Evolutionary conservation across 164 flowering plant genomes (phyloP).

Genomic region (Stephania yunnanensis): DNA sequence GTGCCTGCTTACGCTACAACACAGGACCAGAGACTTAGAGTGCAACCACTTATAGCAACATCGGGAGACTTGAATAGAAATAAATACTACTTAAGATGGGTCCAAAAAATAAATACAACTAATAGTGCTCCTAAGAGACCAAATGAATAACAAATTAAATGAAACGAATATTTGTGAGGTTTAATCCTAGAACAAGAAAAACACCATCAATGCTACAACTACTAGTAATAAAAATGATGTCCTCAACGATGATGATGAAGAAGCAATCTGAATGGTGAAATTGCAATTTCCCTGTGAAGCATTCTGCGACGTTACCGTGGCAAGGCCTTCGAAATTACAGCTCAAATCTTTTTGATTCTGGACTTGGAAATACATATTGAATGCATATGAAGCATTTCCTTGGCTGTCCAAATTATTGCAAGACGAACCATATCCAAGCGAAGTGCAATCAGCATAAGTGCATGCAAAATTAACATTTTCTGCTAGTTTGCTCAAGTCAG

Average conservation of each 20-base stretch:
- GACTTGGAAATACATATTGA: constrained; percentile 41
- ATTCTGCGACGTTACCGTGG: constrained; percentile 27
- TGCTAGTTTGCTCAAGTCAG: constrained; percentile 16
- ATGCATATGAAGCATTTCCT: constrained; percentile 45
- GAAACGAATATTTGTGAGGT: not conserved
- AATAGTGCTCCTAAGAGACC: not conserved
- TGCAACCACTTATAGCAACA: not conserved
- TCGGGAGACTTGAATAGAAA: not conserved
- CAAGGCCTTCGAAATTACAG: constrained; percentile 43
- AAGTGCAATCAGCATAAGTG: constrained; percentile 36
- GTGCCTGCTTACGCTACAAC: too few relatives aligned
- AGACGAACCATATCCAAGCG: constrained; percentile 41
- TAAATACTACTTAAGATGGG: not conserved
- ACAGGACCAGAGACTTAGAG: not conserved
- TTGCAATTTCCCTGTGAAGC: constrained; percentile 33
- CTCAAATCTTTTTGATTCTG: constrained; percentile 28
- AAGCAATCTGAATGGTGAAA: constrained; percentile 33
- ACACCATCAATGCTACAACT: not conserved
- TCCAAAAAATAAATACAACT: not conserved
- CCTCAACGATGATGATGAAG: constrained; percentile 11
- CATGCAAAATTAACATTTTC: constrained; percentile 37
- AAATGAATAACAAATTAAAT: not conserved
- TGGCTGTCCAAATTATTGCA: constrained; percentile 30
- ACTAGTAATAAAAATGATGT: not conserved
- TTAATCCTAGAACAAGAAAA: constrained; percentile 9